Percentiles rank a stretch among this genome's conserved stretches.
Conservation (phyloP, 805 yeast species). For the Kuraishia hungarica region DNA sequence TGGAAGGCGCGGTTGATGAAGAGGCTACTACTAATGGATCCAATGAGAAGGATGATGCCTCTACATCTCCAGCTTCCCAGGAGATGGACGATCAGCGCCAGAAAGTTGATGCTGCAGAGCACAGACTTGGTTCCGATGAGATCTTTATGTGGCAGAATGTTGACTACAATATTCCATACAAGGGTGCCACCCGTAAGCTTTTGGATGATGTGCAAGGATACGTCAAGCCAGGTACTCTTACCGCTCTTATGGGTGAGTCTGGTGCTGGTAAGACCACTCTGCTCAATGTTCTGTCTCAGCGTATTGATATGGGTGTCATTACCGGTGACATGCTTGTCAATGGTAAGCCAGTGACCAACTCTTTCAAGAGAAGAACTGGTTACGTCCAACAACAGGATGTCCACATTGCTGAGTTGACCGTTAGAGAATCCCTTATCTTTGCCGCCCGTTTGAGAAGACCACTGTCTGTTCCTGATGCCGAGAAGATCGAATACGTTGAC, state of each 20-base stretch:
- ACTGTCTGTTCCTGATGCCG: conserved; percentile 23
- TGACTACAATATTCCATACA: conserved; percentile 14
- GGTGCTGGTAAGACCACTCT: conserved; percentile 46
- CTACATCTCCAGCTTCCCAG: neutral
- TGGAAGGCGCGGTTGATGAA: neutral
- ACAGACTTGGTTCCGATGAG: conserved; percentile 6
- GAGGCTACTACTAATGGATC: neutral
- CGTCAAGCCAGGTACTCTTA: conserved; percentile 29
- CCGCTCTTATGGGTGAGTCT: conserved; percentile 39
- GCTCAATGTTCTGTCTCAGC: conserved; percentile 35
- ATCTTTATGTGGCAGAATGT: conserved; percentile 14
- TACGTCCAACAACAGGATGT: conserved; percentile 48
- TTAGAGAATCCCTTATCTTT: conserved; percentile 35
- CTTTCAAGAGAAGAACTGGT: conserved; percentile 37
- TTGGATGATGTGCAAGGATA: conserved; percentile 19
- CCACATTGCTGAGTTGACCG: conserved; percentile 37
- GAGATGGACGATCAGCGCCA: conserved; percentile 2
- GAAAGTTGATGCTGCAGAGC: neutral
- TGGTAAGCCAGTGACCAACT: conserved; percentile 29
- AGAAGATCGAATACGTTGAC: conserved; percentile 34
- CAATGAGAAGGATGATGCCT: neutral
- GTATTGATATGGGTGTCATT: conserved; percentile 36
- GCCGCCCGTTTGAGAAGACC: conserved; percentile 34
- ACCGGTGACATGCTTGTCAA: conserved; percentile 41
- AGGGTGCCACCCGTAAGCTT: conserved; percentile 13